A percentile compares a stretch with the other conserved stretches of the same genome.
Conservation (phyloP, 2,329 filamentous ascomycete species). For the Aspergillus cejpii region DNA sequence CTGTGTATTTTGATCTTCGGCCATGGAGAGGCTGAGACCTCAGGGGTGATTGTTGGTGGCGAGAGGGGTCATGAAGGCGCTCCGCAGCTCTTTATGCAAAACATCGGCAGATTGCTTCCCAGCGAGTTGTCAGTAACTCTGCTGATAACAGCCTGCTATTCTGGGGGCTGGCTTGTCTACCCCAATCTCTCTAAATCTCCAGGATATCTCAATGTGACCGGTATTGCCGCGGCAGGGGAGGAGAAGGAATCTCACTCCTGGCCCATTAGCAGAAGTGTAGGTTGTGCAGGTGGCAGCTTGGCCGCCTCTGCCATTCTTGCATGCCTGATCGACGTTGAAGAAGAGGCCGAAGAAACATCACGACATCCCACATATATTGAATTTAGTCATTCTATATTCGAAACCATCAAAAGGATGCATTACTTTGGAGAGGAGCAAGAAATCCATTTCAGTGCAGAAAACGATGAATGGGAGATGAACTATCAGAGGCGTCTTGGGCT, state of each 20-base stretch:
- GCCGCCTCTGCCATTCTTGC: conserved; percentile 11
- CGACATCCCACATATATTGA: conserved; percentile 7
- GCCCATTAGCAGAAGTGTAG: conserved; percentile 6
- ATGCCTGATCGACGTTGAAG: conserved; percentile 4
- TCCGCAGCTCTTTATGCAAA: conserved; percentile 3
- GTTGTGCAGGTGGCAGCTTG: conserved; percentile 9
- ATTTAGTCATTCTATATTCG: conserved; percentile 8
- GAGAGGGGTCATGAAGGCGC: neutral
- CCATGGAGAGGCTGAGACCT: conserved; percentile 10
- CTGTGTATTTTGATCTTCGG: conserved; percentile 14
- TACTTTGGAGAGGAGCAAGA: conserved; percentile 6
- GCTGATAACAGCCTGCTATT: conserved; percentile 7
- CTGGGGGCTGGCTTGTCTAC: conserved; percentile 8
- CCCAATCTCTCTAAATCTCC: conserved; percentile 1
- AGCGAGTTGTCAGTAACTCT: conserved; percentile 1
- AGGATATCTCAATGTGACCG: conserved; percentile 5
- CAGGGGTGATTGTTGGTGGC: conserved; percentile 7
- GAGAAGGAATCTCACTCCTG: conserved; percentile 5
- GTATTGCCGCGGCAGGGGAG: conserved; percentile 6
- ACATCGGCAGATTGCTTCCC: conserved; percentile 3
- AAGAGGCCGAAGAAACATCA: conserved; percentile 2
- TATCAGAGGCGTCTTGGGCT: conserved; percentile 10
- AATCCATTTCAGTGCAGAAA: conserved; percentile 15
- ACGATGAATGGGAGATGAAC: conserved; percentile 14
- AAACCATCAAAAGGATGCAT: conserved; percentile 5